These are phyloP conservation scores for Juncus effusus DNA, from an alignment of 176 grass and related monocot species.

Conservation along the genomic window DNA sequence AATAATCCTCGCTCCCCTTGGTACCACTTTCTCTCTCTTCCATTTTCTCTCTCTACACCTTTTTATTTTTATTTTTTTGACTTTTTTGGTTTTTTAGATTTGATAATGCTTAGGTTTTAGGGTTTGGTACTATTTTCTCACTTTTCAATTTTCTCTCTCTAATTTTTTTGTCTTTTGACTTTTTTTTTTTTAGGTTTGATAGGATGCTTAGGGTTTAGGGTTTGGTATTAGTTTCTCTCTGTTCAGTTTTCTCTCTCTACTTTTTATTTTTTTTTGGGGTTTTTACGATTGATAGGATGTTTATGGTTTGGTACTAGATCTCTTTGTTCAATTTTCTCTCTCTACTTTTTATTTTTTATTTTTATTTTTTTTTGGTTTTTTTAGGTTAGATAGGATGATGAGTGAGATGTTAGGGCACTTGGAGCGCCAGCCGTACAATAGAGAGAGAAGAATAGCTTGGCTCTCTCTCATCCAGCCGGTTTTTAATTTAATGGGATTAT, in stretches of 20 bases:
- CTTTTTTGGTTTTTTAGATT: background rate
- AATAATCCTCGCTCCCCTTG: slow-evolving; percentile 75
- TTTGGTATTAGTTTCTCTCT: too few relatives aligned
- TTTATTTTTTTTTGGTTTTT: background rate
- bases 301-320: too few relatives aligned
- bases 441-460: slow-evolving; percentile 60
- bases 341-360: too few relatives aligned
- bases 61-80: background rate
- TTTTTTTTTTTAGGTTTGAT: background rate
- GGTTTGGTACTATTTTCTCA: slow-evolving; percentile 40
- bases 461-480: slow-evolving; percentile 64
- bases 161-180: background rate
- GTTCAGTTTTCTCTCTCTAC: background rate
- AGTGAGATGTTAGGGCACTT: slow-evolving; percentile 84
- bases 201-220: background rate
- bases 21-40: slow-evolving; percentile 30
- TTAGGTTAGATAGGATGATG: slow-evolving; percentile 74
- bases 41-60: slow-evolving; percentile 1
- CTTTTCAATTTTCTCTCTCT: slow-evolving; percentile 3
- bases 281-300: too few relatives aligned
- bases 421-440: slow-evolving; percentile 79
- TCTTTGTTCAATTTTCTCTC: too few relatives aligned
- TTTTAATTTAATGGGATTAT: slow-evolving; percentile 81
- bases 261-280: too few relatives aligned
- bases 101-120: too few relatives aligned